Conservation (phyloP, 192 early-diverging fungal species). For the Gamsiella multidivaricata region DNA sequence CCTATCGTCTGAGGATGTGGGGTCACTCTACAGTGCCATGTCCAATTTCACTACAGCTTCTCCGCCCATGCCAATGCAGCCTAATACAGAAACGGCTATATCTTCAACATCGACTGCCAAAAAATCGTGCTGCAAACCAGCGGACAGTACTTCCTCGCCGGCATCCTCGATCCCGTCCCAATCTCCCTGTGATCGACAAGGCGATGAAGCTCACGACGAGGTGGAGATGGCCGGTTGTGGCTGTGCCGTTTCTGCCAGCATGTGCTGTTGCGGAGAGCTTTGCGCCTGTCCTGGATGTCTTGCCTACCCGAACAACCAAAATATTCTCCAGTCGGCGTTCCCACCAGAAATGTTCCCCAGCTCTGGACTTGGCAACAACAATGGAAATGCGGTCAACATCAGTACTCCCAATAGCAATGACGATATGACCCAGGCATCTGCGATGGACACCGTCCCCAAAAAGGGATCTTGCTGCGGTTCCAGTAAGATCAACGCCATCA, state of each 20-base stretch:
- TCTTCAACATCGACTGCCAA: background rate
- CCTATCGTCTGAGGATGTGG: background rate
- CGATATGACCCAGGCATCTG: background rate
- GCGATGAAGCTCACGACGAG: background rate
- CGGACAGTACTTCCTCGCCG: background rate
- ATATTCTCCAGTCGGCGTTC: background rate
- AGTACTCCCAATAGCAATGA: background rate
- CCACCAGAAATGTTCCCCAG: background rate
- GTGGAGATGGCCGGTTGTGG: slow-evolving; percentile 19
- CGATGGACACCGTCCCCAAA: background rate
- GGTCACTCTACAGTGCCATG: background rate
- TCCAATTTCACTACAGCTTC: background rate
- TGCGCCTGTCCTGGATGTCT: slow-evolving; percentile 52
- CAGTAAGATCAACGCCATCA: background rate
- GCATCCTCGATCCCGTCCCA: background rate
- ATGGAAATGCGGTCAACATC: background rate
- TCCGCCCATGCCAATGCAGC: background rate
- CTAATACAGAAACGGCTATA: background rate
- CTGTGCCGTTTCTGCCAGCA: slow-evolving; percentile 40
- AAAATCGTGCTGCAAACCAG: slow-evolving; percentile 12
- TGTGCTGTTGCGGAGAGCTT: slow-evolving; percentile 49
- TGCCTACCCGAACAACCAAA: slow-evolving; percentile 40
- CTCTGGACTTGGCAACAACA: background rate
- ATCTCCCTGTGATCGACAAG: background rate
- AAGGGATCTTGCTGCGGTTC: slow-evolving; percentile 32